These are phyloP conservation scores for Salix purpurea DNA, from an alignment of 345 rosid species.

Conservation along the genomic window DNA sequence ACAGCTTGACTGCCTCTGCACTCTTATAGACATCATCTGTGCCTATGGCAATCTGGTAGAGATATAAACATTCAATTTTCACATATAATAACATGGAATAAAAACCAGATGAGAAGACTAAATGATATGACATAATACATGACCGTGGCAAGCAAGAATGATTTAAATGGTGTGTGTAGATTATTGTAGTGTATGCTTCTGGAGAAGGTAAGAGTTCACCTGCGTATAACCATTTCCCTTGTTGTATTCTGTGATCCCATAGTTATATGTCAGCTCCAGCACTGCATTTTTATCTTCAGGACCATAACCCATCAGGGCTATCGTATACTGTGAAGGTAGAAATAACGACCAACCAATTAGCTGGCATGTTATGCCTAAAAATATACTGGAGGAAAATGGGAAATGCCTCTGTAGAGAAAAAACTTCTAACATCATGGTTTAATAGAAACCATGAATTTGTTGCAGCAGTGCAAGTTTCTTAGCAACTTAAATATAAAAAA, in stretches of 20 bases:
- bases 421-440: not conserved
- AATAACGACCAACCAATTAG: not conserved
- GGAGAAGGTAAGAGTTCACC: constrained; percentile 32
- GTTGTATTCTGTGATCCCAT: constrained; percentile 78
- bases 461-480: too few species aligned
- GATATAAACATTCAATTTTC: not conserved
- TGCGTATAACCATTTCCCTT: constrained; percentile 90
- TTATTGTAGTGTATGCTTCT: not conserved
- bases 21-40: constrained; percentile 92
- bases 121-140: not conserved
- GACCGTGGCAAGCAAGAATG: not conserved
- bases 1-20: constrained; percentile 74
- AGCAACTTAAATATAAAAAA: too few species aligned
- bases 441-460: not conserved
- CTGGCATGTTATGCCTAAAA: not conserved
- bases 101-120: not conserved
- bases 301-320: constrained; percentile 68
- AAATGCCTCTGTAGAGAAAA: not conserved
- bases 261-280: constrained; percentile 82
- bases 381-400: not conserved
- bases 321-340: constrained; percentile 9
- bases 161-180: not conserved
- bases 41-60: constrained; percentile 77
- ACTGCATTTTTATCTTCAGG: constrained; percentile 83
- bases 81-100: not conserved